Evolutionary conservation across 805 yeast species (phyloP).

Genomic region (Candida sithepensis): DNA sequence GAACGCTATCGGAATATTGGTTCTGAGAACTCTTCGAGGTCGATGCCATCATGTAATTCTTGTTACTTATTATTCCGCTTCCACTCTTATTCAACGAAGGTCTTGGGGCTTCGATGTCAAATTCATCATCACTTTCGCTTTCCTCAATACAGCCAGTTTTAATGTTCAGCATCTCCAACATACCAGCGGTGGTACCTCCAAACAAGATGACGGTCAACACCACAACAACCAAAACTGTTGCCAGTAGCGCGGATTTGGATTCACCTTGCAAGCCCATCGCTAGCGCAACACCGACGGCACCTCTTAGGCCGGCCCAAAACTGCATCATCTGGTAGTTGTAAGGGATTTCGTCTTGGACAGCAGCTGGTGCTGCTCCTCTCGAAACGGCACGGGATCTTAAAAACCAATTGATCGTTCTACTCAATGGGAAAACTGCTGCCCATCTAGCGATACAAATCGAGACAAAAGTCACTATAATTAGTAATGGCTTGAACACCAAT

Average conservation of each 20-base stretch:
- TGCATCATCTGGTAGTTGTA: conserved; percentile 98
- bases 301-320: conserved; percentile 98
- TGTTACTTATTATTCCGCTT: conserved; percentile 14
- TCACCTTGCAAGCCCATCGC: conserved; percentile 98
- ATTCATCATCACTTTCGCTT: conserved; percentile 86
- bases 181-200: conserved; percentile 98
- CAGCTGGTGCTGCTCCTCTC: conserved; percentile 34
- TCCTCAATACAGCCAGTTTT: conserved; percentile 88
- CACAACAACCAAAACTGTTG: conserved; percentile 94
- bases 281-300: conserved; percentile 98
- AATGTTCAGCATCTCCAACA: conserved; percentile 93
- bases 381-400: conserved; percentile 57
- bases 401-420: conserved; percentile 78
- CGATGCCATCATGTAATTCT: conserved; percentile 17
- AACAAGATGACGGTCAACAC: conserved; percentile 93
- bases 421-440: conserved; percentile 95
- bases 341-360: conserved; percentile 81
- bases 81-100: conserved; percentile 9
- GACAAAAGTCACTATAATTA: conserved; percentile 84
- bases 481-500: conserved; percentile 86
- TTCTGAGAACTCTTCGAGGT: conserved; percentile 9
- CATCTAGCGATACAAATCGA: conserved; percentile 94
- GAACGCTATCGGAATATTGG: conserved; percentile 22
- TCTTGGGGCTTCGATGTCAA: conserved; percentile 77
- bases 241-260: conserved; percentile 79